Evolutionary conservation across 768 basidiomycete species (phyloP).

Genomic region (Naematelia encephala): DNA sequence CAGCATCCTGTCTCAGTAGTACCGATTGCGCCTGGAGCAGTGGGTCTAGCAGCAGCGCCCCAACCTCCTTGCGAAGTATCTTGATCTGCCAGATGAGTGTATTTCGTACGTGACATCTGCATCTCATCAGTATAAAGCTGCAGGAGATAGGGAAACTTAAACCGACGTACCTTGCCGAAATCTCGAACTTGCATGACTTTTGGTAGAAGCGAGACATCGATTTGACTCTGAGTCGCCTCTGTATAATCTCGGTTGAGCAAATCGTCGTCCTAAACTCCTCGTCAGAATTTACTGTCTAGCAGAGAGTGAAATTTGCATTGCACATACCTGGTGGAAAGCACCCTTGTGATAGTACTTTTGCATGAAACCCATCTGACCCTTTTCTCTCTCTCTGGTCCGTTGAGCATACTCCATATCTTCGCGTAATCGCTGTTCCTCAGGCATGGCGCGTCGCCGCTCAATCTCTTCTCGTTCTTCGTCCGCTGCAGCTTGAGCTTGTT

Average conservation of each 20-base stretch:
- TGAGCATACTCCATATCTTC: slow-evolving; percentile 88
- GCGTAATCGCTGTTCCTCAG: slow-evolving; percentile 84
- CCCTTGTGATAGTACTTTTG: slow-evolving; percentile 99
- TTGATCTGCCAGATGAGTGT: slow-evolving; percentile 91
- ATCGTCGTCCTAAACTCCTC: slow-evolving; percentile 73
- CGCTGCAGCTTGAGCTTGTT: slow-evolving; percentile 74
- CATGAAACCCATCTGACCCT: slow-evolving; percentile 85
- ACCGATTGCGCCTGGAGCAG: slow-evolving; percentile 18
- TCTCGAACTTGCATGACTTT: slow-evolving; percentile 96
- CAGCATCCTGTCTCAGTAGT: slow-evolving; percentile 66
- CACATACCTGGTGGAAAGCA: slow-evolving; percentile 86
- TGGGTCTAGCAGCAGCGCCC: slow-evolving; percentile 36
- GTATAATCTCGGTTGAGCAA: slow-evolving; percentile 81
- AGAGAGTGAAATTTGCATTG: not conserved
- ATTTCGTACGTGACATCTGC: slow-evolving; percentile 66
- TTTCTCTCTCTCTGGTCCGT: slow-evolving; percentile 69
- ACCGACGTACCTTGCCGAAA: slow-evolving; percentile 56
- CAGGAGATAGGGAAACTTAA: too few relatives aligned
- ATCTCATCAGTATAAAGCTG: not conserved
- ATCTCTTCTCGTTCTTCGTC: slow-evolving; percentile 87
- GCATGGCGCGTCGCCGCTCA: slow-evolving; percentile 83
- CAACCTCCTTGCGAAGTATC: slow-evolving; percentile 66
- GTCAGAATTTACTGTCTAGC: not conserved
- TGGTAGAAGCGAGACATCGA: slow-evolving; percentile 84
- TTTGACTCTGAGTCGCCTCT: slow-evolving; percentile 78